These are phyloP conservation scores for Magnolia changhungtana DNA, from an alignment of 164 flowering plant genomes.

Conservation along the genomic window DNA sequence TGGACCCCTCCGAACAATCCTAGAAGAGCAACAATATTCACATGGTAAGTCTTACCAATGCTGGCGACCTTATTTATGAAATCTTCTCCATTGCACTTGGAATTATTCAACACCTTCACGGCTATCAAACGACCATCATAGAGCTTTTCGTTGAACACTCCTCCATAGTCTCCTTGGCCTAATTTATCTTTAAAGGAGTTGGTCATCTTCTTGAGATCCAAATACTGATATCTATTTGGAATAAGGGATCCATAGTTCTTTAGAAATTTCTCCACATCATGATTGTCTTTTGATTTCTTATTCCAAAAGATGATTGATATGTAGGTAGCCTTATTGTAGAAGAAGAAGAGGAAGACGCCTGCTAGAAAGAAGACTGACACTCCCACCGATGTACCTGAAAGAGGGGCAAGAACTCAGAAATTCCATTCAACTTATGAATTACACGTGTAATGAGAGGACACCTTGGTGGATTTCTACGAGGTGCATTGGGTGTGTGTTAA, in stretches of 20 bases:
- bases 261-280: constrained; percentile 9
- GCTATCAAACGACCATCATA: constrained; percentile 34
- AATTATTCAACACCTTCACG: constrained; percentile 34
- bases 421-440: neutral
- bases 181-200: constrained; percentile 33
- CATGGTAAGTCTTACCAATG: constrained; percentile 11
- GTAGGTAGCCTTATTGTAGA: constrained; percentile 35
- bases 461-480: neutral
- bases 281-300: neutral
- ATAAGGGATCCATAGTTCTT: constrained; percentile 16
- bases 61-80: constrained; percentile 12
- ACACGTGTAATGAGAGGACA: neutral
- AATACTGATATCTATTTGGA: constrained; percentile 28
- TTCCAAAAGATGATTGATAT: neutral
- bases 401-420: constrained; percentile 4
- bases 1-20: constrained; percentile 8
- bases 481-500: neutral
- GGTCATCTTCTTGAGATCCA: constrained; percentile 37
- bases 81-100: constrained; percentile 9
- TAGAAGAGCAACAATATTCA: constrained; percentile 1
- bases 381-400: neutral
- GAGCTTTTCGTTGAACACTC: constrained; percentile 42
- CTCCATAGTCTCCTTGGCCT: constrained; percentile 49
- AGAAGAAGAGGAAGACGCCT: neutral
- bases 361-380: neutral